Evolutionary conservation across 768 basidiomycete species (phyloP).

Genomic region (Calocera cornea): DNA sequence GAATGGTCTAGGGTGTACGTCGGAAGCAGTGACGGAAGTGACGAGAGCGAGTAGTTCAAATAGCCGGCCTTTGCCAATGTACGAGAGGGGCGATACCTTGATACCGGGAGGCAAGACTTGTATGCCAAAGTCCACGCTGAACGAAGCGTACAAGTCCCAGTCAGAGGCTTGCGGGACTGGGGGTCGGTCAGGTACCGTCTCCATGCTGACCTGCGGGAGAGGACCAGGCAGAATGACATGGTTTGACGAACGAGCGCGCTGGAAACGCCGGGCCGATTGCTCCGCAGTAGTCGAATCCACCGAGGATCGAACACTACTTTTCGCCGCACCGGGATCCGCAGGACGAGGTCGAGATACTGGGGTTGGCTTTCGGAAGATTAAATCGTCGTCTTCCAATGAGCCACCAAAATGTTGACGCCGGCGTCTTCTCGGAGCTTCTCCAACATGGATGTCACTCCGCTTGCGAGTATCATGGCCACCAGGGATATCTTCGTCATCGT

Average conservation of each 20-base stretch:
- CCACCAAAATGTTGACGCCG: neutral
- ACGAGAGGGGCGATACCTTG: constrained; percentile 39
- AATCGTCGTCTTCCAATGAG: neutral
- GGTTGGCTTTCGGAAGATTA: neutral
- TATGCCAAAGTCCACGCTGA: constrained; percentile 39
- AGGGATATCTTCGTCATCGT: neutral
- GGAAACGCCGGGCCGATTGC: neutral
- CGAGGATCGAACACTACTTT: too few species aligned
- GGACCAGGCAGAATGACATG: neutral
- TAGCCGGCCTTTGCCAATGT: constrained; percentile 48
- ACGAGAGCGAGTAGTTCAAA: constrained; percentile 38
- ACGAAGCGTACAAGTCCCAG: constrained; percentile 14
- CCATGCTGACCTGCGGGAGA: neutral
- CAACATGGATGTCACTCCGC: neutral
- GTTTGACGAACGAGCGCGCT: neutral
- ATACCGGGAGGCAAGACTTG: constrained; percentile 37
- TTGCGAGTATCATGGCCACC: neutral
- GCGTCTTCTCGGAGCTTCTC: neutral
- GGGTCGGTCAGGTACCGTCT: neutral
- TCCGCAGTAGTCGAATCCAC: too few species aligned
- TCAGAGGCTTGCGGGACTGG: neutral
- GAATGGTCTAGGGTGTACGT: constrained; percentile 21
- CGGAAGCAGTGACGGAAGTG: constrained; percentile 19
- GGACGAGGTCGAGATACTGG: neutral
- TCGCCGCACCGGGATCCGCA: neutral